Percentiles rank a stretch among this genome's conserved stretches.
These are phyloP conservation scores for Trypanosomatidae sp. DNA, from an alignment of 208 protist species.

Conservation along the genomic window DNA sequence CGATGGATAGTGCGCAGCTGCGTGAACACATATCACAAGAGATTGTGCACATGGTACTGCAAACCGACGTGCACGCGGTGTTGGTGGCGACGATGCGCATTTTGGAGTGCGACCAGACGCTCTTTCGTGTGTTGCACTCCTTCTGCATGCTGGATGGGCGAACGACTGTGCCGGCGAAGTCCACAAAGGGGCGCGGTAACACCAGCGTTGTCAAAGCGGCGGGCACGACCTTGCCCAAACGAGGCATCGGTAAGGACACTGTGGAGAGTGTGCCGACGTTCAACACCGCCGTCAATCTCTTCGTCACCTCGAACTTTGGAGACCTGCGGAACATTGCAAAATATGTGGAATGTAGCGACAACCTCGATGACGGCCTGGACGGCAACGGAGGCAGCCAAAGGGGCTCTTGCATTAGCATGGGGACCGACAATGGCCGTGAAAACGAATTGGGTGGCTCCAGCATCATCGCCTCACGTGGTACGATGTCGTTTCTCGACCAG, in stretches of 20 bases:
- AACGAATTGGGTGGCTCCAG: constrained; percentile 9
- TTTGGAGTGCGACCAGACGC: constrained; percentile 29
- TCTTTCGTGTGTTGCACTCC: constrained; percentile 29
- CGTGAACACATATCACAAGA: constrained; percentile 24
- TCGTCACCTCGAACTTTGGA: constrained; percentile 25
- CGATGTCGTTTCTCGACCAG: neutral
- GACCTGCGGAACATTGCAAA: constrained; percentile 23
- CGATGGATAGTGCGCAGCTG: constrained; percentile 18
- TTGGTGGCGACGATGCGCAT: constrained; percentile 23
- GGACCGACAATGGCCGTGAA: constrained; percentile 1
- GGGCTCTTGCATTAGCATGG: neutral
- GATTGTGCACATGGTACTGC: constrained; percentile 27
- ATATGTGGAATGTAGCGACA: constrained; percentile 3
- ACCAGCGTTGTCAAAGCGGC: neutral
- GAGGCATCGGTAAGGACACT: neutral
- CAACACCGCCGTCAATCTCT: constrained; percentile 27
- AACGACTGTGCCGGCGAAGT: neutral
- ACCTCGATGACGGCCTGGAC: neutral
- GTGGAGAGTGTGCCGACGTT: constrained; percentile 1
- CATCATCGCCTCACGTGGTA: neutral
- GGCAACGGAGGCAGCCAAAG: constrained; percentile 11
- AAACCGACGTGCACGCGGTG: constrained; percentile 26
- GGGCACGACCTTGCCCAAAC: constrained; percentile 11
- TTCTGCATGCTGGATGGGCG: constrained; percentile 27
- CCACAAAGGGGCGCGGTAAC: neutral